Percentiles rank a stretch among this genome's conserved stretches.
Conservation (phyloP, 495 filamentous ascomycete genomes). For the Aspergillus ostianus region DNA sequence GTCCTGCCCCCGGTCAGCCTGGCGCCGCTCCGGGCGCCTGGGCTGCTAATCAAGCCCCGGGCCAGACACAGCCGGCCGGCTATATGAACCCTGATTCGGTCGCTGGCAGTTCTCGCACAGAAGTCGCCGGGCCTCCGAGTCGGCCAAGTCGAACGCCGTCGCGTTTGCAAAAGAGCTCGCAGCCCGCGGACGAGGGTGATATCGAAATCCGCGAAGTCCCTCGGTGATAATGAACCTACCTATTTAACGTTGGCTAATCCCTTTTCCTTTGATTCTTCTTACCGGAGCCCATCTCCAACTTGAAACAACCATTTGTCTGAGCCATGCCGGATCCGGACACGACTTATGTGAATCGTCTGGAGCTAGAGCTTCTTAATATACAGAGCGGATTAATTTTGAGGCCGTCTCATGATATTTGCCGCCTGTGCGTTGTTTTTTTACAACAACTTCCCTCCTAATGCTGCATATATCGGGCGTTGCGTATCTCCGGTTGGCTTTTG, state of each 20-base stretch:
- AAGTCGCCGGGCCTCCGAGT: constrained; percentile 17
- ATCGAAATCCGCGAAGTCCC: constrained; percentile 31
- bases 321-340: not conserved
- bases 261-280: constrained; percentile 1
- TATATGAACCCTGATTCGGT: constrained; percentile 23
- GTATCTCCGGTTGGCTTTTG: constrained; percentile 15
- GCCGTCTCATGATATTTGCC: not conserved
- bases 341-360: too few species aligned
- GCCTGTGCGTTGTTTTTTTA: not conserved
- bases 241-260: not conserved
- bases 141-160: constrained; percentile 17
- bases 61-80: constrained; percentile 16
- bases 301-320: not conserved
- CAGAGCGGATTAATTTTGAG: not conserved
- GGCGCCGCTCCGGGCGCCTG: not conserved
- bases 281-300: not conserved
- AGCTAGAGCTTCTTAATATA: not conserved
- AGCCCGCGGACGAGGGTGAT: constrained; percentile 17
- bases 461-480: constrained; percentile 30
- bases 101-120: constrained; percentile 35
- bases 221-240: constrained; percentile 6
- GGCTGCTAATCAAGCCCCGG: constrained; percentile 6
- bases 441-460: constrained; percentile 1
- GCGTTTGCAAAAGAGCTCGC: constrained; percentile 24
- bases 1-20: constrained; percentile 13